These are phyloP conservation scores for Ustilago lituana DNA, from an alignment of 1,284 basidiomycete species.

Conservation along the genomic window DNA sequence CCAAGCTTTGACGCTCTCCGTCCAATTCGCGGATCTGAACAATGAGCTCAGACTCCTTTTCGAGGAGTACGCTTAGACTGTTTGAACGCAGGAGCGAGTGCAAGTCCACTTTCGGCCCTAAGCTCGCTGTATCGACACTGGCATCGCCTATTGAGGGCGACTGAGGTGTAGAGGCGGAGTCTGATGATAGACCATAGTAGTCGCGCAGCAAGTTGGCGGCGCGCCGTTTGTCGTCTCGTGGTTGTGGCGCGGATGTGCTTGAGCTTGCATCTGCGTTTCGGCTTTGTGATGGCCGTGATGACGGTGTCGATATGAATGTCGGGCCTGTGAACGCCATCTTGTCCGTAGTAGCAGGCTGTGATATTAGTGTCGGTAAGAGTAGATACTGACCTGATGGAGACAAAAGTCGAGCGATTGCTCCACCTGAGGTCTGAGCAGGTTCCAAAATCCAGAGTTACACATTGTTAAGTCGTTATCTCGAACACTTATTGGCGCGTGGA, in stretches of 20 bases:
- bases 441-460: no score
- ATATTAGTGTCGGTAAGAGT: not conserved
- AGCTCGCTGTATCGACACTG: not conserved
- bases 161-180: slow-evolving; percentile 8
- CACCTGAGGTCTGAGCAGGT: no score
- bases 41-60: slow-evolving; percentile 49
- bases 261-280: not conserved
- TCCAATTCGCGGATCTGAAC: slow-evolving; percentile 82
- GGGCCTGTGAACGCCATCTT: slow-evolving; percentile 10
- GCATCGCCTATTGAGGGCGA: slow-evolving; percentile 6
- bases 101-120: slow-evolving; percentile 24
- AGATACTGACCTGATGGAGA: no score
- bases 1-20: slow-evolving; percentile 85
- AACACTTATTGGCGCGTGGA: not conserved
- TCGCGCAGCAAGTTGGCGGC: slow-evolving; percentile 52
- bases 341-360: no score
- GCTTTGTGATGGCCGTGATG: slow-evolving; percentile 11
- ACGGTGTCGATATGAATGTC: not conserved
- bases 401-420: no score
- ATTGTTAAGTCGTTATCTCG: no score
- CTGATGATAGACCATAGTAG: slow-evolving; percentile 58
- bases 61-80: slow-evolving; percentile 48
- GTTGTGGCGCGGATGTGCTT: slow-evolving; percentile 8
- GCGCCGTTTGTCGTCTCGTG: slow-evolving; percentile 32
- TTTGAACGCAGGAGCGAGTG: slow-evolving; percentile 32